Percentiles rank a stretch among this genome's conserved stretches.
Conservation (phyloP, 1,284 basidiomycete species). For the Apiotrichum veenhuisii region DNA sequence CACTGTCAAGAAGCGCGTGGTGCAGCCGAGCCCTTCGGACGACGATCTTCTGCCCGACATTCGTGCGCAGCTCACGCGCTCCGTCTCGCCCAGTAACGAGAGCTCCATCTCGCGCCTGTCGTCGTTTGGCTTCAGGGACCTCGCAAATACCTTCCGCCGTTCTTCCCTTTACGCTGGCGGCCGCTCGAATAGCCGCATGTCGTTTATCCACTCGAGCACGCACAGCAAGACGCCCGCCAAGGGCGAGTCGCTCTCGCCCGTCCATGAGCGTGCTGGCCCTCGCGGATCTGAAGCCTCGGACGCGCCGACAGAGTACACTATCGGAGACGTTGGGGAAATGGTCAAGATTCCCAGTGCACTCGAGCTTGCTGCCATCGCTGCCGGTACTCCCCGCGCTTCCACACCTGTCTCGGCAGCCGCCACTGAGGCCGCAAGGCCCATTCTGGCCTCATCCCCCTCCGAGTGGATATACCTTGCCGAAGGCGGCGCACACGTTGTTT, state of each 20-base stretch:
- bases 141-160: constrained; percentile 28
- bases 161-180: constrained; percentile 11
- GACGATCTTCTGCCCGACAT: constrained; percentile 11
- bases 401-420: not conserved
- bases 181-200: constrained; percentile 2
- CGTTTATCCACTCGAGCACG: not conserved
- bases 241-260: not conserved
- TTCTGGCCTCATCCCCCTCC: not conserved
- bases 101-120: constrained; percentile 22
- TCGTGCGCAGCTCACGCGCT: constrained; percentile 4
- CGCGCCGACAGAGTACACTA: constrained; percentile 31
- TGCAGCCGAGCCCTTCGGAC: not conserved
- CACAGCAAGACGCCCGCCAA: not conserved
- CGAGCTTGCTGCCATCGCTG: not conserved
- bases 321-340: constrained; percentile 34
- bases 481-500: constrained; percentile 83
- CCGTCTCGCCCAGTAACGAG: constrained; percentile 21
- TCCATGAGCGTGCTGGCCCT: constrained; percentile 1
- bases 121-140: constrained; percentile 21
- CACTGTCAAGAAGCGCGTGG: constrained; percentile 25
- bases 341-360: constrained; percentile 21
- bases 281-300: constrained; percentile 16
- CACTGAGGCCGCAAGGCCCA: not conserved
- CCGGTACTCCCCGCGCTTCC: not conserved
- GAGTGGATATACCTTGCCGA: constrained; percentile 83